phyloP scores from a whole-genome alignment of 2,329 filamentous ascomycete species.

The Arthrobotrys sphaeroides region DNA sequence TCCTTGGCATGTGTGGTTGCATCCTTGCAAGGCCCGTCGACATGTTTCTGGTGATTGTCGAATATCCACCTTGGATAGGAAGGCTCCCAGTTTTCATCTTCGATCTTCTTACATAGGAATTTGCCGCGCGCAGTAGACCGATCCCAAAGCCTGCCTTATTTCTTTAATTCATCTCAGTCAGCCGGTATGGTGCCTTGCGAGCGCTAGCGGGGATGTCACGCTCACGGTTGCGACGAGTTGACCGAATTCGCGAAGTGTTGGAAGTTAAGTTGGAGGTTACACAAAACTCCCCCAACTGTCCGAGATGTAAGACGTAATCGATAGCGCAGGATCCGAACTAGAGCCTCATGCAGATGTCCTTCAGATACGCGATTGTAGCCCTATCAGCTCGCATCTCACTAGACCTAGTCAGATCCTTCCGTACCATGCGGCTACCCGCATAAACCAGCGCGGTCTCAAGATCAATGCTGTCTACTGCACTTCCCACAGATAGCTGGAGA shows the following conservation, averaged over 20 bases:
- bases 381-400: background rate
- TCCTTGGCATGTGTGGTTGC: conserved; percentile 31
- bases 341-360: conserved; percentile 2
- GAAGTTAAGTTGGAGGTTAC: conserved; percentile 29
- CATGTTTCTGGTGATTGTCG: conserved; percentile 25
- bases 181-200: background rate
- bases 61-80: conserved; percentile 18
- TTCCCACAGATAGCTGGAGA: too few species aligned
- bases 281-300: conserved; percentile 17
- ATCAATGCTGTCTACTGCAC: too few species aligned
- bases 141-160: background rate
- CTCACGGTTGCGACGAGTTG: background rate
- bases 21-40: conserved; percentile 26
- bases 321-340: conserved; percentile 2
- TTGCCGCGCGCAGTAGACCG: conserved; percentile 15
- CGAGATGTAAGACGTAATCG: conserved; percentile 6
- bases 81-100: conserved; percentile 20
- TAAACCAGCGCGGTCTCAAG: too few species aligned
- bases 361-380: conserved; percentile 1
- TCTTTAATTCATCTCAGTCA: background rate
- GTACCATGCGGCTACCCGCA: background rate
- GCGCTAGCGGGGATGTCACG: background rate
- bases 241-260: conserved; percentile 12
- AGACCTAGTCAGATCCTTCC: background rate
- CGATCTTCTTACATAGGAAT: conserved; percentile 4